A percentile compares a stretch with the other conserved stretches of the same genome.
Conservation (phyloP, 169 alveolate genomes). For the Pseudocohnilembus persalinus region DNA sequence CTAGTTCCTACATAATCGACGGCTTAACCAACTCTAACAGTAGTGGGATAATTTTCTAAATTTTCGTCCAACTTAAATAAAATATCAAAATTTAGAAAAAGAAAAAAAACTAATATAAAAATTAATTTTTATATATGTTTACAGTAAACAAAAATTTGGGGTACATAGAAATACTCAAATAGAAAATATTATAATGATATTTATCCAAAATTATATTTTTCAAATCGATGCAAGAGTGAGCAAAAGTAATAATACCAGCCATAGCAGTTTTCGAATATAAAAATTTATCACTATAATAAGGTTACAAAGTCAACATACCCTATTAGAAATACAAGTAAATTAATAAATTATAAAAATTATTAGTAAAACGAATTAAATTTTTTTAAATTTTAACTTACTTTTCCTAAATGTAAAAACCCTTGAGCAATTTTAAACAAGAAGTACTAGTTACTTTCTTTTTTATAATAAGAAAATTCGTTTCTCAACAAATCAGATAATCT, state of each 20-base stretch:
- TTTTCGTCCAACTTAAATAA: conserved; percentile 80
- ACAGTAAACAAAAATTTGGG: conserved; percentile 85
- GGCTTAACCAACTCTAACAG: conserved; percentile 94
- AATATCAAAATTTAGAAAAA: conserved; percentile 13
- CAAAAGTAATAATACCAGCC: conserved; percentile 92
- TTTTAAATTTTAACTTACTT: conserved; percentile 54
- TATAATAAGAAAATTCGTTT: conserved; percentile 94
- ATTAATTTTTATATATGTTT: conserved; percentile 5
- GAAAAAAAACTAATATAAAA: conserved; percentile 80
- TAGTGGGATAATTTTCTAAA: conserved; percentile 88
- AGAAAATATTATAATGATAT: conserved; percentile 91
- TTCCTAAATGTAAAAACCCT: conserved; percentile 93
- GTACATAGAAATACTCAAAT: conserved; percentile 94
- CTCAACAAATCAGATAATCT: conserved; percentile 95
- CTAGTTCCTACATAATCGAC: conserved; percentile 97
- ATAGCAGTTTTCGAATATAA: conserved; percentile 92
- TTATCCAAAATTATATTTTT: conserved; percentile 86
- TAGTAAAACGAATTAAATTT: neutral
- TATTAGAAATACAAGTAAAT: conserved; percentile 24
- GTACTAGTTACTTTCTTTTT: conserved; percentile 93
- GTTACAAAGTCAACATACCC: conserved; percentile 95
- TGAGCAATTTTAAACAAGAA: conserved; percentile 95
- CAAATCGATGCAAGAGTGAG: conserved; percentile 90
- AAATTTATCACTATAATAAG: conserved; percentile 96
- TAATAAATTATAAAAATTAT: neutral